Evolutionary conservation across 2,329 filamentous ascomycete species (phyloP).

Genomic region (Balansia obtecta): DNA sequence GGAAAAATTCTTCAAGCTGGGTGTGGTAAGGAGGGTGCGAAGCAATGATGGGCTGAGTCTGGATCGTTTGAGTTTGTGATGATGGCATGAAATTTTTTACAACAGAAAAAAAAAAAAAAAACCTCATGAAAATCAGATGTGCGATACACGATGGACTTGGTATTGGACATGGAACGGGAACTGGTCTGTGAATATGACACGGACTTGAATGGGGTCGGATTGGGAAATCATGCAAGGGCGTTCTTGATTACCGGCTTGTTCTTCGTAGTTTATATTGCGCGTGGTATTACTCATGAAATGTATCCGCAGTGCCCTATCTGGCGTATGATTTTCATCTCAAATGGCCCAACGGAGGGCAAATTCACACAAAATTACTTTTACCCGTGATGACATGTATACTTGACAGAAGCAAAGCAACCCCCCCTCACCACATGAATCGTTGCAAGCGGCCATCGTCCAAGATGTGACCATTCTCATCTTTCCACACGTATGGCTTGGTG

Average conservation of each 20-base stretch:
- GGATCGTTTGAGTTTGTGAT: constrained; percentile 61
- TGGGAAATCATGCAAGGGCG: constrained; percentile 1
- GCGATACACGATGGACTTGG: neutral
- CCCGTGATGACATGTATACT: neutral
- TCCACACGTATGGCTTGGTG: constrained; percentile 55
- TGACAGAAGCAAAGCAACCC: no score
- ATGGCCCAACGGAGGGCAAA: neutral
- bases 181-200: constrained; percentile 1
- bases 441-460: constrained; percentile 48
- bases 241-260: constrained; percentile 1
- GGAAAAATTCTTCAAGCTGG: constrained; percentile 70
- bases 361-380: neutral
- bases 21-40: constrained; percentile 58
- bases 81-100: neutral
- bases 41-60: constrained; percentile 65
- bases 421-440: constrained; percentile 68
- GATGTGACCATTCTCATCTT: constrained; percentile 33
- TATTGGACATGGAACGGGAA: neutral
- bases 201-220: neutral
- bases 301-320: neutral
- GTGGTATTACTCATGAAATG: neutral
- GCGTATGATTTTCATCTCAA: neutral
- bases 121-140: no score
- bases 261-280: neutral
- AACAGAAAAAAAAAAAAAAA: neutral